These are phyloP conservation scores for Xylaria acuta DNA, from an alignment of 495 filamentous ascomycete genomes.

Conservation along the genomic window DNA sequence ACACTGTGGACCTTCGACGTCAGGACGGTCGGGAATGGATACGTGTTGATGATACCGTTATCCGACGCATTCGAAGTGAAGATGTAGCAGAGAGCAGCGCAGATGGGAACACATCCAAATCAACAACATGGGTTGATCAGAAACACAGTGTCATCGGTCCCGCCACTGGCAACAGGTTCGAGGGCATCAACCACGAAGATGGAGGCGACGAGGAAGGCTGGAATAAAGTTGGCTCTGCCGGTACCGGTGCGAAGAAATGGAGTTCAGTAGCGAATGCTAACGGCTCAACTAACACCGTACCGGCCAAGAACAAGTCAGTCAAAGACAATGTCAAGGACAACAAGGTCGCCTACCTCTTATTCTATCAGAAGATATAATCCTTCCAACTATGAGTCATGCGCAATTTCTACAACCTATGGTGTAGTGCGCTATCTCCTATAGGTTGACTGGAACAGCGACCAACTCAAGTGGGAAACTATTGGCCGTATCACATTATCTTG, in stretches of 20 bases:
- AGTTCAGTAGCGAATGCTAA: conserved; percentile 68
- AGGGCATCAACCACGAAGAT: conserved; percentile 71
- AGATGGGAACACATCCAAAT: conserved; percentile 75
- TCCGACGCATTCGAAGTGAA: conserved; percentile 82
- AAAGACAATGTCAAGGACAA: conserved; percentile 84
- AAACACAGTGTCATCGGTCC: conserved; percentile 45
- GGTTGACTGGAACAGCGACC: background rate
- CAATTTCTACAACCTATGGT: background rate
- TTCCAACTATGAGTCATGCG: background rate
- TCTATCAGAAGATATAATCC: conserved; percentile 80
- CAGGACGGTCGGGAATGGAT: conserved; percentile 96
- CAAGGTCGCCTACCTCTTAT: conserved; percentile 95
- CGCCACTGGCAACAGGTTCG: conserved; percentile 66
- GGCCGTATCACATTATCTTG: background rate
- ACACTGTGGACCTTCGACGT: conserved; percentile 93
- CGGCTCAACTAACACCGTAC: conserved; percentile 32
- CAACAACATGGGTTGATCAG: conserved; percentile 53
- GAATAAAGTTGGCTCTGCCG: conserved; percentile 78
- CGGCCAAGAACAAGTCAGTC: conserved; percentile 62
- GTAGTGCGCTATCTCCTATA: background rate
- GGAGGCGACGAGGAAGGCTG: conserved; percentile 74
- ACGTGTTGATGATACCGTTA: conserved; percentile 90
- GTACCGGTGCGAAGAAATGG: conserved; percentile 69
- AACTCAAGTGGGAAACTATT: background rate
- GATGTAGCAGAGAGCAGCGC: conserved; percentile 89